Conservation (phyloP, 257 asterid species). For the Przewalskia tangutica region DNA sequence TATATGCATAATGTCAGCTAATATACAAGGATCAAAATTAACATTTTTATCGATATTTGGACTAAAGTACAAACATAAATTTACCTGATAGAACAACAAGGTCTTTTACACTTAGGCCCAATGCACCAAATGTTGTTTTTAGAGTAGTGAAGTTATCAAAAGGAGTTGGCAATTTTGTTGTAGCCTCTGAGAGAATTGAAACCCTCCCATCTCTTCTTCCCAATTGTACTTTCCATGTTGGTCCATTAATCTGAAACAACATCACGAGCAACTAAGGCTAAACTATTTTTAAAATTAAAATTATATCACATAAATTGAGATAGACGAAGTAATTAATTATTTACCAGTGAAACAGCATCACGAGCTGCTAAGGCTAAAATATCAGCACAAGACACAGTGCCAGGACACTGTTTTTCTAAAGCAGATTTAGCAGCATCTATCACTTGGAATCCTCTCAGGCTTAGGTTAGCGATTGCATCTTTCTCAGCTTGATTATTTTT, state of each 20-base stretch:
- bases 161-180: constrained; percentile 18
- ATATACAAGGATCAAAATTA: not conserved
- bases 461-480: constrained; percentile 42
- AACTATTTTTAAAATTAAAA: constrained; percentile 12
- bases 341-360: constrained; percentile 40
- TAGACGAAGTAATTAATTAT: not conserved
- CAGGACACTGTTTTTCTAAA: constrained; percentile 39
- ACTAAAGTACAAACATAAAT: not conserved
- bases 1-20: no score
- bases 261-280: constrained; percentile 53
- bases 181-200: constrained; percentile 35
- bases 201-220: constrained; percentile 70
- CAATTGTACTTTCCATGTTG: constrained; percentile 52
- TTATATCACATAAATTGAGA: not conserved
- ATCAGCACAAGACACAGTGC: constrained; percentile 64
- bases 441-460: constrained; percentile 48
- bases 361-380: constrained; percentile 55
- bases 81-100: constrained; percentile 24
- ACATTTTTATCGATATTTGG: not conserved
- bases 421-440: constrained; percentile 55
- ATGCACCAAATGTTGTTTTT: constrained; percentile 13
- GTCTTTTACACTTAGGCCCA: constrained; percentile 20
- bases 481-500: constrained; percentile 37
- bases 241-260: constrained; percentile 54
- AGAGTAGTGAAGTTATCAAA: constrained; percentile 7